Evolutionary conservation across 495 filamentous ascomycete genomes (phyloP).

Genomic region (Aspergillus incahuasiensis): DNA sequence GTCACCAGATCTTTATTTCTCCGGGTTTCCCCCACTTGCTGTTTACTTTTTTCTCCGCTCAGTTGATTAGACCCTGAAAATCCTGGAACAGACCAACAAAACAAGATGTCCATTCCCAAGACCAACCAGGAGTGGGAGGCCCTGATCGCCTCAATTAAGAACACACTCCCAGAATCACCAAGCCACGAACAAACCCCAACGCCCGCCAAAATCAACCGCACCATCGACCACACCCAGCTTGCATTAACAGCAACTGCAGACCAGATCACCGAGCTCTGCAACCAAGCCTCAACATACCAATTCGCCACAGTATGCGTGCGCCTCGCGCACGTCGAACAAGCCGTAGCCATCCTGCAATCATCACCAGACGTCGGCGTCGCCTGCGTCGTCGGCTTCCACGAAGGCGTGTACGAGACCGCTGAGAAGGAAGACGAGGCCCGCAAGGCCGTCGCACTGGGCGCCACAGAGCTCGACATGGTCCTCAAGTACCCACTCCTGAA

Average conservation of each 20-base stretch:
- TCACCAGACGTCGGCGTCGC: constrained; percentile 47
- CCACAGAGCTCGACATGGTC: constrained; percentile 64
- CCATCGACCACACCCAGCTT: constrained; percentile 66
- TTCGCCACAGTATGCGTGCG: constrained; percentile 64
- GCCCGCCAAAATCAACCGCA: constrained; percentile 26
- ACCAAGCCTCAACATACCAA: constrained; percentile 52
- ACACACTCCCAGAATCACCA: constrained; percentile 22
- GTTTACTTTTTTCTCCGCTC: background rate
- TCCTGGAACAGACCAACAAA: background rate
- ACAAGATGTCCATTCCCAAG: constrained; percentile 21
- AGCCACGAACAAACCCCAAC: constrained; percentile 22
- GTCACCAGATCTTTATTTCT: background rate
- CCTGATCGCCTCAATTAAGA: constrained; percentile 25
- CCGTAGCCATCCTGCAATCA: constrained; percentile 47
- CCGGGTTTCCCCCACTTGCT: background rate
- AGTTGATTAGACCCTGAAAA: background rate
- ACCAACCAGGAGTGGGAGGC: constrained; percentile 36
- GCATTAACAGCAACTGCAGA: constrained; percentile 46
- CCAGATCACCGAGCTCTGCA: constrained; percentile 59
- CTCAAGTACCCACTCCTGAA: constrained; percentile 56
- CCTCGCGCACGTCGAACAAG: constrained; percentile 47
- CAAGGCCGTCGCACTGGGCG: constrained; percentile 53
- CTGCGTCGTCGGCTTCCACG: constrained; percentile 64
- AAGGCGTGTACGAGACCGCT: constrained; percentile 52
- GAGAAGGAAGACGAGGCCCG: constrained; percentile 53